These are phyloP conservation scores for Penicillium goetzii DNA, from an alignment of 495 filamentous ascomycete species.

Conservation along the genomic window DNA sequence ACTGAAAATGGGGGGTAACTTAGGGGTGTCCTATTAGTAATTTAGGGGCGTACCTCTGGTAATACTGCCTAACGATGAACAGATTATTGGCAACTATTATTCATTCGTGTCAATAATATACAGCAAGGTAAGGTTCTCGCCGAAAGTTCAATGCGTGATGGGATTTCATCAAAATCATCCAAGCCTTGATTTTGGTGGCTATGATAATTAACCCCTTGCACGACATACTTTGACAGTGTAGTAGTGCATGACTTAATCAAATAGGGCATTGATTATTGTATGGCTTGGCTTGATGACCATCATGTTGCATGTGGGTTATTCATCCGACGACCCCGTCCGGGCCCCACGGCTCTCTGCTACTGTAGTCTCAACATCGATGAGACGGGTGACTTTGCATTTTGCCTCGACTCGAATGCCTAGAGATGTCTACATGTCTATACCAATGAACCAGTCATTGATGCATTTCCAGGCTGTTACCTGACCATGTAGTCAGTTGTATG, in stretches of 20 bases:
- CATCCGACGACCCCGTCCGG: not conserved
- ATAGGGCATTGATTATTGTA: not conserved
- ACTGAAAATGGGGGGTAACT: no score
- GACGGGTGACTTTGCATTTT: not conserved
- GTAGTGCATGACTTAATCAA: not conserved
- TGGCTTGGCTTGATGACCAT: conserved; percentile 2
- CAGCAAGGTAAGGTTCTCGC: not conserved
- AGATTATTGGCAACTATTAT: no score
- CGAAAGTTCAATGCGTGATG: not conserved
- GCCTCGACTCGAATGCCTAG: not conserved
- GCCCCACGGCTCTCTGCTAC: not conserved
- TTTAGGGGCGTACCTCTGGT: no score
- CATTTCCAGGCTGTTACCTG: not conserved
- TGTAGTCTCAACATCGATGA: not conserved
- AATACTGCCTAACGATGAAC: no score
- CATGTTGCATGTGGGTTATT: conserved; percentile 1
- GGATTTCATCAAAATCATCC: not conserved
- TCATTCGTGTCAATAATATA: not conserved
- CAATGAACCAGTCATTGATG: not conserved
- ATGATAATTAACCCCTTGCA: conserved; percentile 5
- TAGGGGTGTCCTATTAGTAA: no score
- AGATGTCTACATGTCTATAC: not conserved
- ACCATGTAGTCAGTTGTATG: not conserved
- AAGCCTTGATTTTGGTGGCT: not conserved
- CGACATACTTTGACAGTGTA: not conserved